A percentile compares a stretch with the other conserved stretches of the same genome.
These are phyloP conservation scores for Lagenidium giganteum DNA, from an alignment of 352 stramenopile genomes.

Conservation along the genomic window DNA sequence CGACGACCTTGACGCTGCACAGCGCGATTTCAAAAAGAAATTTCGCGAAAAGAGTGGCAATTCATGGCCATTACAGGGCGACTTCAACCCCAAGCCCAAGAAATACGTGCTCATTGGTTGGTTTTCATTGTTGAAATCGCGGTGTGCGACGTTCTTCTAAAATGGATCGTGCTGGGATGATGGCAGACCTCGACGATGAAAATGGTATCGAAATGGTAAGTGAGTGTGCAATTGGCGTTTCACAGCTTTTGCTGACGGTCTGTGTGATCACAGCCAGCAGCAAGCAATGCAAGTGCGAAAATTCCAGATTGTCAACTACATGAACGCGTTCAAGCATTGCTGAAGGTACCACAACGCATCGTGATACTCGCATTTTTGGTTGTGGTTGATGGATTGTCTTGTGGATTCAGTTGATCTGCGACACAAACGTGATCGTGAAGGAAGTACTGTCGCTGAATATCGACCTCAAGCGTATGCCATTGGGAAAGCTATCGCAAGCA, in stretches of 20 bases:
- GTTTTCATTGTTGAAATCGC: too few relatives aligned
- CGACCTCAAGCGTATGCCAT: slow-evolving; percentile 24
- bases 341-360: too few relatives aligned
- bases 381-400: too few relatives aligned
- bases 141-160: too few relatives aligned
- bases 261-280: too few relatives aligned
- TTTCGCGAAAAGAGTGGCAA: slow-evolving; percentile 68
- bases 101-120: slow-evolving; percentile 72
- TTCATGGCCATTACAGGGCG: slow-evolving; percentile 45
- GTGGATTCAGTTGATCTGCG: slow-evolving; percentile 27
- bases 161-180: too few relatives aligned
- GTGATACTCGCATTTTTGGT: too few relatives aligned
- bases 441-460: slow-evolving; percentile 26
- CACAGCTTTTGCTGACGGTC: too few relatives aligned
- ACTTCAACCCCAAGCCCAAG: slow-evolving; percentile 37
- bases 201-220: slow-evolving; percentile 11
- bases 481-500: slow-evolving; percentile 35
- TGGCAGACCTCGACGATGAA: slow-evolving; percentile 19
- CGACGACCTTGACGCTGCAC: slow-evolving; percentile 46
- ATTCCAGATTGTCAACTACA: too few relatives aligned
- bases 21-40: slow-evolving; percentile 52
- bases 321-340: slow-evolving; percentile 13
- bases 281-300: too few relatives aligned
- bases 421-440: slow-evolving; percentile 24
- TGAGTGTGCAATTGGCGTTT: too few relatives aligned